Evolutionary conservation across 1,284 basidiomycete species (phyloP), one percentile per base, ranked within the genome.

Genomic region (Ceratobasidium sp.): DNA sequence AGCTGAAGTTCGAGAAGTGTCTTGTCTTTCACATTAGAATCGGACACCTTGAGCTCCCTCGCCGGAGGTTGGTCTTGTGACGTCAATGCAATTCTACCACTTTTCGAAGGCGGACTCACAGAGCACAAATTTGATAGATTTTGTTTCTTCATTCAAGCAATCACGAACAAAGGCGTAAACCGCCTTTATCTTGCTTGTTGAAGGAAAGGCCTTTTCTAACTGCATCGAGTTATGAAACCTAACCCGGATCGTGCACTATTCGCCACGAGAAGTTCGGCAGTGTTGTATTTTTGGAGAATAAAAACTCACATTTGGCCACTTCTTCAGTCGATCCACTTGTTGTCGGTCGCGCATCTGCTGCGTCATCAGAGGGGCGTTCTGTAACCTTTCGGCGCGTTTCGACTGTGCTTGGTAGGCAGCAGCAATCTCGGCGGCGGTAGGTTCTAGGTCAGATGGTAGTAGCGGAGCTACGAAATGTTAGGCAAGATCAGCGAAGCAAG

Each of bases 91-190:
- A 9, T 23, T 12, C 9, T 20, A 23, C 38, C 1, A 12, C 17
- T 15, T 7, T 20, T 1, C 33, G 38, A 65, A 61, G 76, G 69
- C 6, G 65, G 50, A 87, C 91, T 69, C 82, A 95, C 94, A 97
- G 65, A 96, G 87, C 33, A 95, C 88, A 81, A 96, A 96, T 80
- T 94, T 93, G 84, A 91, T 90, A 3, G 90, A 87, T 82, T 92
- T 91, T 46, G 91, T 89, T 79, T 93, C 91, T 68, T 94, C 92
- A 52, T 89, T 86, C 57, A 97, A 85, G 28, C 89, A 89, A n/a
- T 87, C 85, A 28, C 93, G 89, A 61, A 96, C 93, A 81, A 97
- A 96, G 3, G 91, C 92, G 83, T 97, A 97, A 1, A 97, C 89
- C 2, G 91, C 87, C 69, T 89, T 89, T 77, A 97, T 95, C 82